A percentile compares a stretch with the other conserved stretches of the same genome.
Evolutionary conservation across 176 grass and related monocot species (phyloP).

Genomic region (Thinopyrum elongatum): DNA sequence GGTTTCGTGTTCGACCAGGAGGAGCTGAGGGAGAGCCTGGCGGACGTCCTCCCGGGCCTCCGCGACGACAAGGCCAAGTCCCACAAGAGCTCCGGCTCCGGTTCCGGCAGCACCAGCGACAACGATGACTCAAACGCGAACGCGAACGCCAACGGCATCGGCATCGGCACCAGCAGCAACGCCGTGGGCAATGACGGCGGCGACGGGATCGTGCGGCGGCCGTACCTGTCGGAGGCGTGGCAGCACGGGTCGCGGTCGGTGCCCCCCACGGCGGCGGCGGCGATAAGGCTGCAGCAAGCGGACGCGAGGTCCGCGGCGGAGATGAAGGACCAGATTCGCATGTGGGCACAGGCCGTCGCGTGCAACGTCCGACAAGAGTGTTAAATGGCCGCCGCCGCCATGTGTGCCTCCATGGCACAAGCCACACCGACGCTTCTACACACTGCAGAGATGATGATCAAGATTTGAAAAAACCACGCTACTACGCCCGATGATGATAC

Average conservation of each 20-base stretch:
- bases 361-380: slow-evolving; percentile 60
- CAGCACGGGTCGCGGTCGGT: slow-evolving; percentile 24
- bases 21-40: slow-evolving; percentile 45
- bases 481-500: not conserved
- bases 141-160: not conserved
- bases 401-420: not conserved
- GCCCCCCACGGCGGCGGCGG: not conserved
- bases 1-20: slow-evolving; percentile 85
- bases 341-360: slow-evolving; percentile 94
- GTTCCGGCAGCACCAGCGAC: slow-evolving; percentile 16
- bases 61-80: slow-evolving; percentile 4
- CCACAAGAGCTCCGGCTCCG: slow-evolving; percentile 11
- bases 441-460: not conserved
- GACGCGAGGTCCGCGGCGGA: slow-evolving; percentile 50
- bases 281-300: slow-evolving; percentile 44
- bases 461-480: not conserved
- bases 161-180: not conserved
- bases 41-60: slow-evolving; percentile 67
- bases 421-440: not conserved
- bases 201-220: not conserved
- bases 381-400: slow-evolving; percentile 10
- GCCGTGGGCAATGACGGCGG: not conserved
- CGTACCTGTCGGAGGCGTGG: slow-evolving; percentile 82
- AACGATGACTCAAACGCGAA: not conserved
- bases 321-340: slow-evolving; percentile 81